Evolutionary conservation across 805 yeast genomes (phyloP).

Genomic region (Spathaspora hagerdaliae): DNA sequence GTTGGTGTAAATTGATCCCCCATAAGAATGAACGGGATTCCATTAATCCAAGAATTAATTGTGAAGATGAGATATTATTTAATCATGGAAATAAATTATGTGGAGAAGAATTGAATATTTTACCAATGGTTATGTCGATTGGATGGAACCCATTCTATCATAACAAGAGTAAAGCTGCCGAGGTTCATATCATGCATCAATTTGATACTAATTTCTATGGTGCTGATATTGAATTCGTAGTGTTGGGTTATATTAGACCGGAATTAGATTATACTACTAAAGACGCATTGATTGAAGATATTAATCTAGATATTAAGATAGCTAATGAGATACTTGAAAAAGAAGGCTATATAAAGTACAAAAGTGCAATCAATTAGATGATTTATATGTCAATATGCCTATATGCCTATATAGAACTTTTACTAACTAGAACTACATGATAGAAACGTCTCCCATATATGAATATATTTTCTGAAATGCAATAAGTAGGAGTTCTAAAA

Average conservation of each 20-base stretch:
- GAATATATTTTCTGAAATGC: no score
- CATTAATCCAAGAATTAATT: constrained; percentile 11
- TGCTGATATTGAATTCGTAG: constrained; percentile 60
- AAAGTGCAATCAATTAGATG: background rate
- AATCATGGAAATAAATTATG: constrained; percentile 56
- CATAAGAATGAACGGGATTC: constrained; percentile 7
- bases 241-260: constrained; percentile 88
- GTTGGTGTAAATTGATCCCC: constrained; percentile 50
- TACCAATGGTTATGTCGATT: constrained; percentile 91
- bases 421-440: no score
- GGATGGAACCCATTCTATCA: constrained; percentile 95
- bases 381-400: no score
- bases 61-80: constrained; percentile 37
- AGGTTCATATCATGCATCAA: constrained; percentile 78
- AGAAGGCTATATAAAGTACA: constrained; percentile 12
- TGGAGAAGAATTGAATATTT: constrained; percentile 40
- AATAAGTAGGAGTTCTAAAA: no score
- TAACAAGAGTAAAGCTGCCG: constrained; percentile 78
- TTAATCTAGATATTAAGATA: constrained; percentile 69
- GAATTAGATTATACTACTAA: constrained; percentile 80
- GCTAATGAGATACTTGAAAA: constrained; percentile 48
- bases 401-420: no score
- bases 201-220: constrained; percentile 77
- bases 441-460: no score
- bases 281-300: constrained; percentile 84